Evolutionary conservation across 345 rosid genomes (phyloP), one percentile per base, ranked within the genome.

Genomic region (Diplotaxis tenuifolia): DNA sequence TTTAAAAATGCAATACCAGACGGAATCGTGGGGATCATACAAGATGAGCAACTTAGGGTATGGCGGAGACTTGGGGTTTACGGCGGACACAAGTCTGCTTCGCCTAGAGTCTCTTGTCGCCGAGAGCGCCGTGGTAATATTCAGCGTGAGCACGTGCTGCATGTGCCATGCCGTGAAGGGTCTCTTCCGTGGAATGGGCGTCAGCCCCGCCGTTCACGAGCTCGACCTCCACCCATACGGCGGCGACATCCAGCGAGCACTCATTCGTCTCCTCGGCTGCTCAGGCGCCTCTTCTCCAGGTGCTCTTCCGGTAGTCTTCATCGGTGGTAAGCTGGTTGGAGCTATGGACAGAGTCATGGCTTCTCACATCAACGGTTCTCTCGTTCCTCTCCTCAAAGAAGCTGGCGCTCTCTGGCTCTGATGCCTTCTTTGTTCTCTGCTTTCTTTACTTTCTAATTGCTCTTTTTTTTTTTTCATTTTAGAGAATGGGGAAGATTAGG

Each of bases 351-450:
- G 86, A 78, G 97, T 93, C 81, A 87, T 93, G 97, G 92, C 97
- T 34, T 87, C 93, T 38, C 98, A 93, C 75, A 93, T 93, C 63
- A 93, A 89, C 65, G 98, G 97, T 63, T 56, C 97, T 61, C 96
- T 93, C 9, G 98, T 93, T 20, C 98, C 98, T 59, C 96, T 93
- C 27, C 96, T 93, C 72, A 93, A 93, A 75, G 82, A 90, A 34
- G 97, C 96, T 4, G 97, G 97, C 18, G 97, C 97, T 34, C 96
- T 93, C 68, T 93, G 98, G 97, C 97, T 93, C 27, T 93, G 79
- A 81, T 12, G 11, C 6, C 47, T 18, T 25, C 20, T 1, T 27
- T 31, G 2, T 14, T 56, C 59, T 21, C 0, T 5, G 4, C 4
- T 10, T 10, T 36, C 3, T 34, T 34, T 34, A 4, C 56, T 19